Base-by-base conservation (phyloP, 1,284 basidiomycete genomes). In the Exobasidium cylindrosporum region DNA sequence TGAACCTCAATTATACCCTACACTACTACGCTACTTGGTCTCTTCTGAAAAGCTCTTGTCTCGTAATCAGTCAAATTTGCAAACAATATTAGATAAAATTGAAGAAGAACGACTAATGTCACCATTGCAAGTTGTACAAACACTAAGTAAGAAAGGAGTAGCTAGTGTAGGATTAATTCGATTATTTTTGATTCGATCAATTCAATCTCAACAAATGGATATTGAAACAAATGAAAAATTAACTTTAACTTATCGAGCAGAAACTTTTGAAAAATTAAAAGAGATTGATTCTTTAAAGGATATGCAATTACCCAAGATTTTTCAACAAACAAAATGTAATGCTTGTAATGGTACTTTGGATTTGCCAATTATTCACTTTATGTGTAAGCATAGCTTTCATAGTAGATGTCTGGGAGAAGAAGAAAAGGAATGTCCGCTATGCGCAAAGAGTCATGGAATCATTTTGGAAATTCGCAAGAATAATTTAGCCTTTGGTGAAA, bases 381-480 rank as follows among this genome's bases (percentile, higher is more conserved):
- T 97, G 94, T 98, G 94, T 82, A 89, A 90, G 75, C 95, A 98
- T 80, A 92, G 89, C 65, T 98, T 92, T 82, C 96, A 98, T 78
- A 92, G 95, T 79, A 43, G 67, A 10, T 74, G 71, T 54, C 58
- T 77, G 28, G 53, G 56, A 30, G 47, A 54, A 26, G 69, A 69
- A 17, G 70, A 68, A 65, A 87, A 87, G 0, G 90, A 95, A 76
- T 98, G 95, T 74, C 91, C 91, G 0, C 85, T 86, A 14, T 97
- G 94, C 73, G 90, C 88, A 0, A 85, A 87, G 7, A 87, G 90
- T 67, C 91, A 96, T 73, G 87, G 88, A n/a, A 86, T 95, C 58
- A 88, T 97, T 31, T 87, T 89, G 32, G 92, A 96, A 74, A 89
- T 96, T 57, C 84, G 90, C 62, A 84, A 86, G 64, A 91, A 89